Evolutionary conservation across 192 early-diverging fungal species (phyloP), one percentile per base, ranked within the genome.

Genomic region (Powellomyces hirtus): DNA sequence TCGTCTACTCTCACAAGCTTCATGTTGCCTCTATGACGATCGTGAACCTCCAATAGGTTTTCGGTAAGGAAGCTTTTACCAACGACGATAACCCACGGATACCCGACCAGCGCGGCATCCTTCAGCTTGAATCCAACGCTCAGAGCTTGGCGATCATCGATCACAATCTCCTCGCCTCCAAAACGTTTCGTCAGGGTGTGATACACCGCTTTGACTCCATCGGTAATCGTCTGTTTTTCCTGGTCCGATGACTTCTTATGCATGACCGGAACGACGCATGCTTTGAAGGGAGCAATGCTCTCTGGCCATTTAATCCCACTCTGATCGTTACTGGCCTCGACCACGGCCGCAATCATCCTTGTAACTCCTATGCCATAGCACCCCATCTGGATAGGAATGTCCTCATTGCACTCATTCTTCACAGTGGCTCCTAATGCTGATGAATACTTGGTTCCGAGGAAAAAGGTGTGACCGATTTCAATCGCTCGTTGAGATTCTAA

Each of bases 361-460:
- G 89, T 88, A 1, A 97, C 75, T 34, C 95, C 95, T 31, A 97
- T 86, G 29, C 94, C 94, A 62, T 87, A 95, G 78, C 95, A 95
- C 33, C 94, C 93, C 94, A 95, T 95, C 64, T 92, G 83, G 42
- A 90, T 83, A 27, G 78, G 83, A 1, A 66, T 60, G 18, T n/a
- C 16, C 30, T 77, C 59, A 29, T 77, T 55, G 10, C 60, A 71
- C 5, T 75, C 42, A 38, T 77, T 69, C 37, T 64, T 73, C 56
- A 88, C 86, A 4, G 59, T 75, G 1, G 92, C 90, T 29, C 86
- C 76, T 55, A 97, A 68, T 11, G 86, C 75, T 18, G 67, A 50
- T 10, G 95, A 97, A 76, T 95, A 97, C 68, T 89, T 92, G 31
- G 89, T 93, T 24, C 95, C 95, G 11, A 95, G 80, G 55, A 91